phyloP scores from a whole-genome alignment of 495 filamentous ascomycete genomes.

The Aspergillus homomorphus region DNA sequence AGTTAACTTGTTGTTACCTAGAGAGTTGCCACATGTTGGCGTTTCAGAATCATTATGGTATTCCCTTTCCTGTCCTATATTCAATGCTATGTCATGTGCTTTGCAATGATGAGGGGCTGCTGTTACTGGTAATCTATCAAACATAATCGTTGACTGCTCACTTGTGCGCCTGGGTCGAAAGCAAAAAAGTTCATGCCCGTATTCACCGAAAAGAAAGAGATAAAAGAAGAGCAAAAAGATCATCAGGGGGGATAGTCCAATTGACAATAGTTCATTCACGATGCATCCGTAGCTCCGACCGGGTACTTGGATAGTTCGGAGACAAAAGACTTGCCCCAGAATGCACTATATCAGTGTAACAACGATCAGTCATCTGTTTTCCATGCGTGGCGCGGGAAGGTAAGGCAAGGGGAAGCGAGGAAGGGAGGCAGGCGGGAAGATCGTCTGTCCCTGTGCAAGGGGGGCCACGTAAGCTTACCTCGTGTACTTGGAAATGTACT shows the following conservation, averaged over 20 bases:
- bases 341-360: conserved; percentile 56
- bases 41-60: background rate
- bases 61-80: background rate
- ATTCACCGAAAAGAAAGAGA: background rate
- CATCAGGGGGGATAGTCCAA: background rate
- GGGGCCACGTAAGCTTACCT: conserved; percentile 43
- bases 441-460: background rate
- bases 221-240: background rate
- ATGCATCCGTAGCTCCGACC: background rate
- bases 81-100: background rate
- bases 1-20: too few species aligned
- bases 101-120: background rate
- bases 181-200: background rate
- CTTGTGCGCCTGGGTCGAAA: background rate
- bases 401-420: too few species aligned
- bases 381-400: background rate
- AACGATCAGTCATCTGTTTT: background rate
- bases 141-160: background rate
- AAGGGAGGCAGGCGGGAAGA: background rate
- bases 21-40: background rate
- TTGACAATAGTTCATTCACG: background rate
- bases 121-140: background rate
- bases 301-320: conserved; percentile 55
- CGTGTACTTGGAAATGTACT: conserved; percentile 95
- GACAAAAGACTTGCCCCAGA: conserved; percentile 97